Base-by-base conservation (phyloP, 495 filamentous ascomycete genomes). In the Neurospora sp. region DNA sequence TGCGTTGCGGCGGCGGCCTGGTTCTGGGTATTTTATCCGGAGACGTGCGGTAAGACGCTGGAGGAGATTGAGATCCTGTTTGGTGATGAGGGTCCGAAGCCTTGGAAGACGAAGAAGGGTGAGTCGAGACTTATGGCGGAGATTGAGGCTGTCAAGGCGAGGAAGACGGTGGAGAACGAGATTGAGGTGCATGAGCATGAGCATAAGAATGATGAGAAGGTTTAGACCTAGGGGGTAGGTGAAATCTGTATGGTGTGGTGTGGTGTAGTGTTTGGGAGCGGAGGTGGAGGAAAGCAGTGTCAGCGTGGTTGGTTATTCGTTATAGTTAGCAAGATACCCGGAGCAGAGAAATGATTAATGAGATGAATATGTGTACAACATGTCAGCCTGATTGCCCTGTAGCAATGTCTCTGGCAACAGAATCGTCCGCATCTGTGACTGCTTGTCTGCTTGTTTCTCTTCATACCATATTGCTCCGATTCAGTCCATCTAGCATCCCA, bases 21-120 rank as follows among this genome's bases (percentile, higher is more conserved):
- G 74, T 87, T 90, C 40, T 93, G 84, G 79, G 81, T 93, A 71
- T 87, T 87, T 5, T 93, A 91, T 74, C 91, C 91, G 0, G 91
- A 94, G 82, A 94, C 91, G 1, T 87, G 85, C 22, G 85, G 88
- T 22, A 90, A 91, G 80, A 88, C 88, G 0, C 86, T 93, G 14
- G 92, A 94, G 79, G 92, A 93, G 79, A 87, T 93, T 20, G 86
- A 88, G 75, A 45, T 84, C 20, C 76, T 93, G 80, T 94, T 93
- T 74, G 80, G 79, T 40, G 80, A 82, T 12, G 86, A 84, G 4
- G 88, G 85, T 0, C 85, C 85, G 7, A 78, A 77, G 72, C 83
- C 88, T 5, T 91, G 89, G 89, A 84, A 85, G 68, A 91, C 89
- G 20, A 88, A 85, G 79, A 85, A 86, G 74, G 89, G 88, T 31